These are phyloP conservation scores for Rhodotorula sp. DNA, from an alignment of 1,284 basidiomycete species.

Conservation along the genomic window DNA sequence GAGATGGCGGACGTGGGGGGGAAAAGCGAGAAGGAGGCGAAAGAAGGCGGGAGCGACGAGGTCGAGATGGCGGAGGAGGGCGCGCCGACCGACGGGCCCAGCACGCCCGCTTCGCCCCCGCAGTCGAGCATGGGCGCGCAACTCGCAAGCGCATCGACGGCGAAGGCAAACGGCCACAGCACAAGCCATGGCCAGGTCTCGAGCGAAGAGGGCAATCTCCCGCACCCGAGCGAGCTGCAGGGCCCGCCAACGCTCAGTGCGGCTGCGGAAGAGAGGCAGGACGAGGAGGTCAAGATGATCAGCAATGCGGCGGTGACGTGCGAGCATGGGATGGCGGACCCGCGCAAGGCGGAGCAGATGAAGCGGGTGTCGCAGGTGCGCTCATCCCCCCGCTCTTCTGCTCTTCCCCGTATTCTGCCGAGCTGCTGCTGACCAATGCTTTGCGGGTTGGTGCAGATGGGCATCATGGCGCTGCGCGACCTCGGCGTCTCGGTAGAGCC, in stretches of 20 bases:
- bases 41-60: neutral
- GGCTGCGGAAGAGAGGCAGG: neutral
- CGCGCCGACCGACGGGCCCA: neutral
- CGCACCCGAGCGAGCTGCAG: neutral
- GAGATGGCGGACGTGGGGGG: neutral
- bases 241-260: neutral
- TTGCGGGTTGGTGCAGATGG: constrained; percentile 49
- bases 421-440: accelerated
- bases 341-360: constrained; percentile 61
- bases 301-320: constrained; percentile 60
- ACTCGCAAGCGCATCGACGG: neutral
- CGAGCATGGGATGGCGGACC: constrained; percentile 62
- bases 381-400: neutral
- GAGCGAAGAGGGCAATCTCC: constrained; percentile 1
- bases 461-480: constrained; percentile 37
- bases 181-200: no score
- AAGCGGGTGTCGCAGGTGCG: constrained; percentile 60
- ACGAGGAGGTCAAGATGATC: constrained; percentile 18
- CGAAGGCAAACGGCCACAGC: no score
- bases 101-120: neutral
- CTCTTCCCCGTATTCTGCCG: no score
- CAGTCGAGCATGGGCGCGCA: no score
- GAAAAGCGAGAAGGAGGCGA: neutral
- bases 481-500: constrained; percentile 53
- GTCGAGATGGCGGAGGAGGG: constrained; percentile 10